Evolutionary conservation across 1,284 basidiomycete genomes (phyloP).

Genomic region (Ganoderma multipileum): DNA sequence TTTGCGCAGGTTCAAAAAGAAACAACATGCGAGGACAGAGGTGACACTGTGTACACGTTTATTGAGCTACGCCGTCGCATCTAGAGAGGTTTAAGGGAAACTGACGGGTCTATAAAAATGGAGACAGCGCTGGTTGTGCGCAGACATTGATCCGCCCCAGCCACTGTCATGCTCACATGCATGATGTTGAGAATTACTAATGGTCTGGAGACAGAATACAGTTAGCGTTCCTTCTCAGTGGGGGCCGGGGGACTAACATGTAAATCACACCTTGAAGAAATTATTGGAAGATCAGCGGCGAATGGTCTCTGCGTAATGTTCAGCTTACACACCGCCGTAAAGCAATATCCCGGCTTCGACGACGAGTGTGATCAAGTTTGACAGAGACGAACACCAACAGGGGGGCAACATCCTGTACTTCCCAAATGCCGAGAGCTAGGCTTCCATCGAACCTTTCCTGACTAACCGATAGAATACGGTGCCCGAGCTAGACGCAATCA

Average conservation of each 20-base stretch:
- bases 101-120: constrained; percentile 13
- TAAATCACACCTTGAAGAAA: constrained; percentile 1
- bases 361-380: no score
- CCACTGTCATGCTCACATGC: constrained; percentile 8
- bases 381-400: no score
- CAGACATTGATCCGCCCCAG: constrained; percentile 8
- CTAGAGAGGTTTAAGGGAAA: background rate
- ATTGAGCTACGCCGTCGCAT: background rate
- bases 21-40: constrained; percentile 13
- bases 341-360: background rate
- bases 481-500: no score
- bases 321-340: background rate
- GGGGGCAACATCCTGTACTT: no score
- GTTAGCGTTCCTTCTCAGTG: background rate
- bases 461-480: no score
- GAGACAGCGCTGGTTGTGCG: constrained; percentile 10
- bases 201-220: background rate
- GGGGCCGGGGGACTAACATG: background rate
- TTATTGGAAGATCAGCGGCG: background rate
- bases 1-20: constrained; percentile 7
- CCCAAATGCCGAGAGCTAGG: no score
- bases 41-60: background rate
- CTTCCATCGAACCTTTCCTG: no score
- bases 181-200: constrained; percentile 8
- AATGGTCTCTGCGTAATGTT: background rate